Evolutionary conservation across 164 flowering plant genomes (phyloP), one percentile per base, ranked within the genome.

Genomic region (Nymphaea colorata): DNA sequence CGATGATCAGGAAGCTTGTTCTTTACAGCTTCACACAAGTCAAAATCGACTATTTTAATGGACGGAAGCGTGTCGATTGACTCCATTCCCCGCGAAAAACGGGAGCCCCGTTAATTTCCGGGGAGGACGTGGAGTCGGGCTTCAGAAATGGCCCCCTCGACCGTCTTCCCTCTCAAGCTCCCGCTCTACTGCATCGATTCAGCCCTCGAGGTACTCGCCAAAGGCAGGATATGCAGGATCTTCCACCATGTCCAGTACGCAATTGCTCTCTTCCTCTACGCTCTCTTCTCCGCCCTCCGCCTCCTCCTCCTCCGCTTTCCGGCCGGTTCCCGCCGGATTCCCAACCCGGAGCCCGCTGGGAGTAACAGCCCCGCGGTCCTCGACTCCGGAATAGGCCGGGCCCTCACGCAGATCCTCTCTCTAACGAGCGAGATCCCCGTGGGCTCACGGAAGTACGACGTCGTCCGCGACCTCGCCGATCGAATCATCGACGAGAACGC

Each of bases 401-500:
- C 98, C 1, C 88, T 93, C 4, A 75, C 87, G 16, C 64, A 61
- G 64, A 70, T 93, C 3, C 64, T 93, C 47, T 77, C 81, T 0
- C 67, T 78, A n/a, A 76, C 86, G 43, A 79, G 66, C 65, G 84
- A 80, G 60, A 60, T 88, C 47, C 95, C 95, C 0, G 91, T 86
- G 5, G 79, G 80, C 55, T 93, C 98, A 0, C 76, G 95, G 14
- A 93, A 93, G 72, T 90, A 93, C 72, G 89, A 90, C 17, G 72
- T 82, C 8, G 85, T 93, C 25, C 79, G 96, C 14, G 76, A 78
- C 1, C 68, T 93, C 42, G 90, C 91, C 3, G 98, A 93, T 81
- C 78, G 61, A 47, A 36, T 88, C 3, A 79, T 93, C 51, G 89
- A 88, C 8, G 95, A 88, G 59, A 93, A 93, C 66, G 76, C 79